Evolutionary conservation across 2,329 filamentous ascomycete species (phyloP), one percentile per base, ranked within the genome.

Genomic region (Drechslerella dactyloides): DNA sequence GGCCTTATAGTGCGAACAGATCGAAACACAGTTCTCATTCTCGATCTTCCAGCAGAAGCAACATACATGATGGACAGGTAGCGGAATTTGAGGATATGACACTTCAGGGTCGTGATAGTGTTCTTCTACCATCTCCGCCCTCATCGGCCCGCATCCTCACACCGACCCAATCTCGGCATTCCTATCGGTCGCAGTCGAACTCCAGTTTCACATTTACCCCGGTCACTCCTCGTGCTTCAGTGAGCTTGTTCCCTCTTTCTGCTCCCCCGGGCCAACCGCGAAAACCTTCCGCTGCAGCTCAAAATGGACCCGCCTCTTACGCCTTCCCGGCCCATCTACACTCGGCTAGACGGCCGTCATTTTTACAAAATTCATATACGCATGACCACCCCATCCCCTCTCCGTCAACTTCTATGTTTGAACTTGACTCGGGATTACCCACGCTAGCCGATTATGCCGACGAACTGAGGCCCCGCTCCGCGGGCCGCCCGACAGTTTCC

Each of bases 141-240:
- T 70, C 66, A 0, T 70, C 68, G 1, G 55, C 65, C 3, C 68
- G 65, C 46, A 64, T 65, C 15, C 60, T 65, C 11, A 72, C 60
- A n/a, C 68, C 68, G 11, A 65, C 68, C 17, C 35, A 51, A 11
- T 72, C 60, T 33, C 68, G 68, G 33, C 68, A 72, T 21, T 72
- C 68, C 53, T 60, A 60, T 5, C 60, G 60, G 37, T 72, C 68
- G 2, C 60, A 64, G 2, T 72, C 68, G 8, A 72, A 72, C 19
- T 72, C 68, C 3, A 72, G 68, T 46, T 72, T 72, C 42, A 72
- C 68, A 44, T 72, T 65, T 19, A 72, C 68, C 1, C 68, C 68
- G 10, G 40, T 65, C 17, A 72, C 68, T 1, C 68, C 68, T 10
- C 60, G 68, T 27, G 60, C 60, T 44, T 72, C 68, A 1, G 55